phyloP scores from a whole-genome alignment of 129 eudicot species.

The Flaveria ramosissima region DNA sequence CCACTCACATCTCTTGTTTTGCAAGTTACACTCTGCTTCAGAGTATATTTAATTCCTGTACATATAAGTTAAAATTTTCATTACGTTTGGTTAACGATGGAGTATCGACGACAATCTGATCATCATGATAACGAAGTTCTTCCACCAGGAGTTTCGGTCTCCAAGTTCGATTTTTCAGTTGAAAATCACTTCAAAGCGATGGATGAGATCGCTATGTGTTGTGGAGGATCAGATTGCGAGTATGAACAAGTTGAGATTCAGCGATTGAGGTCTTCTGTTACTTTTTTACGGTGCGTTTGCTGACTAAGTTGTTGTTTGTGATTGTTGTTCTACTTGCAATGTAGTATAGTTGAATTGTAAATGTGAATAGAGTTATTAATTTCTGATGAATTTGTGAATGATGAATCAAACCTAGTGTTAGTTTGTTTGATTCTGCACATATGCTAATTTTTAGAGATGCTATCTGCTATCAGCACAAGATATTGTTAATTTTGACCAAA shows the following conservation, averaged over 20 bases:
- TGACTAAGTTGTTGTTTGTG: background rate
- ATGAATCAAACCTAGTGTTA: background rate
- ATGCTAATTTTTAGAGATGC: too few species aligned
- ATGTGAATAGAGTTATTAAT: background rate
- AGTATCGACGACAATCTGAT: conserved; percentile 6
- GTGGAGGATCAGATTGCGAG: conserved; percentile 40
- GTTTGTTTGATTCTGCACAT: background rate
- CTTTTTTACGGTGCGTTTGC: conserved; percentile 55
- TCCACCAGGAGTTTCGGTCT: conserved; percentile 35
- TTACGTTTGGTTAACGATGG: conserved; percentile 6
- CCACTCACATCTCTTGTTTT: too few species aligned
- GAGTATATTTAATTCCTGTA: too few species aligned
- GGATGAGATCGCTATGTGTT: conserved; percentile 46
- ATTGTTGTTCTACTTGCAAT: background rate
- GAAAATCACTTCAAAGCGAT: conserved; percentile 67
- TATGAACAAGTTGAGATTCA: conserved; percentile 44
- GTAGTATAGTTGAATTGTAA: background rate
- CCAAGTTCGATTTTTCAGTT: conserved; percentile 57
- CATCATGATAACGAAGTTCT: conserved; percentile 10
- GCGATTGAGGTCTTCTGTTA: conserved; percentile 54
- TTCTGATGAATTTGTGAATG: too few species aligned
- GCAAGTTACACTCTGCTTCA: too few species aligned
- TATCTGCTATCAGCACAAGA: too few species aligned
- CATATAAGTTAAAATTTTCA: too few species aligned
- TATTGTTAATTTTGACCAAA: too few species aligned